Percentiles rank a stretch among this genome's conserved stretches.
phyloP scores from a whole-genome alignment of 148 eudicot species.

The Persicaria maculosa region DNA sequence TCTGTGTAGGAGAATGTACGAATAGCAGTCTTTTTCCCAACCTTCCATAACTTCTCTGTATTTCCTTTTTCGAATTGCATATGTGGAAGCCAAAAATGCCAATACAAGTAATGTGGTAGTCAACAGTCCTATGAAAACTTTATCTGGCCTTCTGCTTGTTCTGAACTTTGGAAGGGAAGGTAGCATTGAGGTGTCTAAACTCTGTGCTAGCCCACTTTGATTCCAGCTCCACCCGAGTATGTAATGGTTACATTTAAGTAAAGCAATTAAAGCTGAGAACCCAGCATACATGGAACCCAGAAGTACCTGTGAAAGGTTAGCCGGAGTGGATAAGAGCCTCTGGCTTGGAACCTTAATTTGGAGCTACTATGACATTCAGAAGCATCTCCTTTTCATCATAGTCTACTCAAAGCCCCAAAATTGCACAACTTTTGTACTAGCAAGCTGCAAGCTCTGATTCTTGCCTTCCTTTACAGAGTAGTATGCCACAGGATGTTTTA shows the following conservation, averaged over 20 bases:
- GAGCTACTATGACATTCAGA: background rate
- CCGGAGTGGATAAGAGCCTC: background rate
- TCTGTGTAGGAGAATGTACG: background rate
- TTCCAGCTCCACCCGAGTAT: slow-evolving; percentile 17
- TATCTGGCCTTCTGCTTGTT: background rate
- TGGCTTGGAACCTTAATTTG: background rate
- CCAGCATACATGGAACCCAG: slow-evolving; percentile 13
- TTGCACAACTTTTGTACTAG: background rate
- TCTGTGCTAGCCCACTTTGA: slow-evolving; percentile 2
- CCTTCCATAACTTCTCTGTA: background rate
- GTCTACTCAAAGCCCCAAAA: slow-evolving; percentile 1
- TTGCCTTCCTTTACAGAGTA: background rate
- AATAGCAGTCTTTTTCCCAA: background rate
- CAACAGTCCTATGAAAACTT: background rate
- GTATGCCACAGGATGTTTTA: background rate
- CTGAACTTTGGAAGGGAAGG: background rate
- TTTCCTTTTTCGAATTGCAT: background rate
- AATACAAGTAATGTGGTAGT: background rate
- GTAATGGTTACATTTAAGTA: slow-evolving; percentile 2
- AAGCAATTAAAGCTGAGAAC: slow-evolving; percentile 10
- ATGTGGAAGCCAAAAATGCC: background rate
- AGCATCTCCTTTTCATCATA: slow-evolving; percentile 5
- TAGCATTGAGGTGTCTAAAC: background rate
- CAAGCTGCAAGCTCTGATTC: background rate
- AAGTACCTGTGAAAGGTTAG: slow-evolving; percentile 4